Evolutionary conservation across 2,329 filamentous ascomycete genomes (phyloP), one percentile per base, ranked within the genome.

Genomic region (Zasmidium cellare): DNA sequence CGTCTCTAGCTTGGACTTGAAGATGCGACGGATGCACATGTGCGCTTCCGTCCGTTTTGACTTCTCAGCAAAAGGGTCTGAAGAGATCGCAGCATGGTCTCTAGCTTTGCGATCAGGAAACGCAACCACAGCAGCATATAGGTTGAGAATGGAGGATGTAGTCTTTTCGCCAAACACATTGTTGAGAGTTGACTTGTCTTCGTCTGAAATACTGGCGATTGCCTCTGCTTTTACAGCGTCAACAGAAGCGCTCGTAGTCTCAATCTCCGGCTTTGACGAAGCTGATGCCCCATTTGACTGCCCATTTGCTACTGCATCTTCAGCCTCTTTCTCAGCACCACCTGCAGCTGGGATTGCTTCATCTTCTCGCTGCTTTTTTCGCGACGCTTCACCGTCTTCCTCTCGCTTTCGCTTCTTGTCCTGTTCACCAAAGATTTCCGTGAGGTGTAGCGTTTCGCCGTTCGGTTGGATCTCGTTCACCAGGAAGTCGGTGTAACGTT

Each of bases 401-500:
- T 63, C 58, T 23, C 65, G 60, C 49, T 66, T 64, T 41, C 64
- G 57, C 61, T 69, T 69, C 25, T 58, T 56, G 14, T 66, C 62
- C 44, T 50, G 45, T 12, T 52, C 56, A 25, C 56, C 51, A 46
- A 62, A 24, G 23, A 82, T 74, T 53, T 79, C 82, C 57, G 75
- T 80, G 50, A 97, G 78, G 73, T 93, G 91, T 53, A 94, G 74
- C 14, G 96, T 90, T 54, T 86, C 76, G 16, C 92, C 92, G 69
- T 88, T 84, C 25, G 87, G 86, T 19, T 84, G 78, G 61, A 97
- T 93, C 74, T 97, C 92, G 70, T 96, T 92, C 67, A 97, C 92
- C 66, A 94, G 80, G 68, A 97, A 97, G 73, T 97, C 92, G 3
- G 92, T 93, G 74, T 92, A 97, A 65, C 91, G 82, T 70, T 88